Evolutionary conservation across 2,329 filamentous ascomycete genomes (phyloP).

Genomic region (Paraconiothyrium sp.): DNA sequence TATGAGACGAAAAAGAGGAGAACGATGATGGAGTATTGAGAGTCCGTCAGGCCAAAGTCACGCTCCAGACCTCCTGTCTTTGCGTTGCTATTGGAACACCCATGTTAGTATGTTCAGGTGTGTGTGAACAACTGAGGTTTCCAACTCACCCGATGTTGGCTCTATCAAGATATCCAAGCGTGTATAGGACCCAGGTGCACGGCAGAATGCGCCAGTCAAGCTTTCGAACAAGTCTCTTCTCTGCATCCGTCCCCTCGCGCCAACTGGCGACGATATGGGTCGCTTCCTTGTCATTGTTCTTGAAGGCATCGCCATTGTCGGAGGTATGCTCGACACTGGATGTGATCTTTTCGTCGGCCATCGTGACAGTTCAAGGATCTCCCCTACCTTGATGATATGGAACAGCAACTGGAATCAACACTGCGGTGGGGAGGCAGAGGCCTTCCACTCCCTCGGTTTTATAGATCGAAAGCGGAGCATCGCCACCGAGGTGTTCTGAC

Average conservation of each 20-base stretch:
- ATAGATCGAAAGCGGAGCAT: too few species aligned
- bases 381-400: too few species aligned
- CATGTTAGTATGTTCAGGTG: background rate
- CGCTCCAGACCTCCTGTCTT: slow-evolving; percentile 66
- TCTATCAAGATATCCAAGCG: slow-evolving; percentile 74
- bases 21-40: slow-evolving; percentile 77
- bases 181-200: slow-evolving; percentile 75
- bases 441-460: too few species aligned
- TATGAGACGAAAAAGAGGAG: slow-evolving; percentile 92
- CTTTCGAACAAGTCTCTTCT: slow-evolving; percentile 69
- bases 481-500: too few species aligned
- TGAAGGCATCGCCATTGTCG: too few species aligned
- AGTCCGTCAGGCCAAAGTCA: slow-evolving; percentile 69
- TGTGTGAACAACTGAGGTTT: background rate
- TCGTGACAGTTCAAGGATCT: too few species aligned
- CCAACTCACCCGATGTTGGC: slow-evolving; percentile 71
- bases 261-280: too few species aligned
- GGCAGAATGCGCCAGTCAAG: slow-evolving; percentile 70
- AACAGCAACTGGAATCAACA: too few species aligned
- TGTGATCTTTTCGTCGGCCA: too few species aligned
- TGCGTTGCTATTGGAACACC: slow-evolving; percentile 62
- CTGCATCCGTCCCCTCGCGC: slow-evolving; percentile 52
- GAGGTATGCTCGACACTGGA: too few species aligned
- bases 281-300: too few species aligned
- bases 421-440: too few species aligned